These are phyloP conservation scores for Acer saccharum DNA, from an alignment of 345 rosid genomes.

Conservation along the genomic window DNA sequence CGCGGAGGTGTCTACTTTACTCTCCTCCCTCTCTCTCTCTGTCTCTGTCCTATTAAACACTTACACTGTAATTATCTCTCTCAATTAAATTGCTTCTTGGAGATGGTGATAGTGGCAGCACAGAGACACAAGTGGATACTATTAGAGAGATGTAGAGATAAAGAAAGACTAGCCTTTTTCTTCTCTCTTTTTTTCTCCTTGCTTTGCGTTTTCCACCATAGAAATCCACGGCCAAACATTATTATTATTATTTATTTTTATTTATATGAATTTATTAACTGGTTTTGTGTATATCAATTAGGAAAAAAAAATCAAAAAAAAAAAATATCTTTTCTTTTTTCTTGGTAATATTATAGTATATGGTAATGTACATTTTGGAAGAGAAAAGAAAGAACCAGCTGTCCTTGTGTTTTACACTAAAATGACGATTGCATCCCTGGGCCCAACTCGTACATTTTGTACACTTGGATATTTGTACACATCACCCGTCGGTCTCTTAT, in stretches of 20 bases:
- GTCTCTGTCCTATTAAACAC: constrained; percentile 9
- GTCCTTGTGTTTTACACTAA: constrained; percentile 18
- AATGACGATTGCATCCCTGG: constrained; percentile 32
- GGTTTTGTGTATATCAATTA: background rate
- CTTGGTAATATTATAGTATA: background rate
- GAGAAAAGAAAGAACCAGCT: constrained; percentile 30
- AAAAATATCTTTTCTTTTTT: background rate
- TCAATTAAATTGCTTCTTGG: background rate
- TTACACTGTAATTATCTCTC: constrained; percentile 16
- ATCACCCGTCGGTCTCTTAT: background rate
- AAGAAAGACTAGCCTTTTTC: constrained; percentile 6
- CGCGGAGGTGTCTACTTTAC: constrained; percentile 44
- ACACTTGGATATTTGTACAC: constrained; percentile 6
- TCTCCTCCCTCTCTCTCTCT: constrained; percentile 26
- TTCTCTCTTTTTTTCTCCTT: background rate
- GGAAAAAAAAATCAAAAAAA: background rate
- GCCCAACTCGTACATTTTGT: constrained; percentile 1
- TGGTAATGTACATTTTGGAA: background rate
- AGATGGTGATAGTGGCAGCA: constrained; percentile 25
- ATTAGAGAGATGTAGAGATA: constrained; percentile 19
- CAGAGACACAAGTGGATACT: constrained; percentile 21
- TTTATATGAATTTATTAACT: background rate
- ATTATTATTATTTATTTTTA: background rate
- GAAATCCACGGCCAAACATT: constrained; percentile 32
- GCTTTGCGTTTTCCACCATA: constrained; percentile 52